phyloP scores from a whole-genome alignment of 2,329 filamentous ascomycete species.

The Xylaria sp. region DNA sequence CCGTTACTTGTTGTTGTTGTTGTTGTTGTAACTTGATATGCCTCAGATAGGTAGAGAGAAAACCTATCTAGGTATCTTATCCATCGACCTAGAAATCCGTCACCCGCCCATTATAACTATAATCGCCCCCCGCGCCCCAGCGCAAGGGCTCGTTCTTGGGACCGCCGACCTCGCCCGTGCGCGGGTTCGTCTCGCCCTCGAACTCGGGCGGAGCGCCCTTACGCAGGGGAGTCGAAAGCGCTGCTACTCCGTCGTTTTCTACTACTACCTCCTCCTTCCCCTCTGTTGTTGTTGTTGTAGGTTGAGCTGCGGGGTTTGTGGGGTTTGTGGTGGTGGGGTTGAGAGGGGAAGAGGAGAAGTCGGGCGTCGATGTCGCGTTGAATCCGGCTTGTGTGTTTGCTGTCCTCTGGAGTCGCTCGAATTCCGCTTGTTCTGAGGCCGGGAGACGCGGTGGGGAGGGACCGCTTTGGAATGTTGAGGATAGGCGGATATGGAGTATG shows the following conservation, averaged over 20 bases:
- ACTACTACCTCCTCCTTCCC: too few relatives aligned
- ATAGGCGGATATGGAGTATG: constrained; percentile 41
- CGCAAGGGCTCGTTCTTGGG: constrained; percentile 96
- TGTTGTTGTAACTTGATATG: too few relatives aligned
- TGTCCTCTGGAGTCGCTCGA: constrained; percentile 75
- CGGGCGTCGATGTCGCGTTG: constrained; percentile 46
- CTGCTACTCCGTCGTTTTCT: too few relatives aligned
- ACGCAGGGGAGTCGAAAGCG: constrained; percentile 52
- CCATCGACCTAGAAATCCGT: constrained; percentile 76
- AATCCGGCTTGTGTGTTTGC: constrained; percentile 54
- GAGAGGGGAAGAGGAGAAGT: constrained; percentile 25
- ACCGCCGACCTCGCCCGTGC: constrained; percentile 93
- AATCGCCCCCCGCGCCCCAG: constrained; percentile 81
- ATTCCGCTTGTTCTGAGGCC: constrained; percentile 68
- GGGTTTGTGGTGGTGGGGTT: background rate
- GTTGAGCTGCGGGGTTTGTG: background rate
- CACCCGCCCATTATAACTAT: constrained; percentile 94
- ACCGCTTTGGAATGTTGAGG: constrained; percentile 57
- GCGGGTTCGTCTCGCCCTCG: constrained; percentile 88
- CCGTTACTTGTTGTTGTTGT: too few relatives aligned
- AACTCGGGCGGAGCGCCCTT: constrained; percentile 88
- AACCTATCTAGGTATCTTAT: too few relatives aligned
- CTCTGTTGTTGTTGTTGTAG: too few relatives aligned
- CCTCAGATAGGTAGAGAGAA: too few relatives aligned
- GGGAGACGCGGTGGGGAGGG: constrained; percentile 88